These are phyloP conservation scores for Cytospora schulzeri DNA, from an alignment of 2,329 filamentous ascomycete genomes.

Conservation along the genomic window DNA sequence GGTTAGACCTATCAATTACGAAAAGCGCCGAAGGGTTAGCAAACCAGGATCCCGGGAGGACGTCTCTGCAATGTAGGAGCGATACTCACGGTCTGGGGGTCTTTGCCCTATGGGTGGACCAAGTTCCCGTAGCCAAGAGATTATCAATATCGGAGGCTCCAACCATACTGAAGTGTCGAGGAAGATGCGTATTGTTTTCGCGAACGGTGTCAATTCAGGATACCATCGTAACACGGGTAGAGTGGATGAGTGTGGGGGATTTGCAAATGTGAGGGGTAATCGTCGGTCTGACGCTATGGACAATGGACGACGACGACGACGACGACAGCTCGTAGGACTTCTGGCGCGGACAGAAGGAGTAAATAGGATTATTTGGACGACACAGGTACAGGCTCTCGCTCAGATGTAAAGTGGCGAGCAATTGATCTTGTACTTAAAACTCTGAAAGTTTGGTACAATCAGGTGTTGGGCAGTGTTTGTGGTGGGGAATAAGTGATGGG, in stretches of 20 bases:
- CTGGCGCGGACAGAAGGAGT: not conserved
- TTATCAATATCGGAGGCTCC: constrained; percentile 48
- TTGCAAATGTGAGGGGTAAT: constrained; percentile 10
- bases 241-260: not conserved
- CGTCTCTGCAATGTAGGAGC: not conserved
- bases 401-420: constrained; percentile 13
- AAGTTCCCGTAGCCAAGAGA: constrained; percentile 53
- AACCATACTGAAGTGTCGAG: constrained; percentile 41
- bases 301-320: not conserved
- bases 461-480: constrained; percentile 10
- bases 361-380: not conserved
- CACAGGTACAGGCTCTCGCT: not conserved
- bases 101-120: constrained; percentile 49
- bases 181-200: not conserved
- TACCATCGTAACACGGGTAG: constrained; percentile 3
- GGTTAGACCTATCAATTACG: constrained; percentile 7
- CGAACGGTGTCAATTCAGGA: not conserved
- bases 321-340: not conserved
- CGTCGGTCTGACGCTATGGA: constrained; percentile 1
- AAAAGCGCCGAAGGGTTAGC: constrained; percentile 9
- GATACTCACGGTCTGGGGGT: constrained; percentile 40
- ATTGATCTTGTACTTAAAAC: constrained; percentile 5
- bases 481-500: constrained; percentile 14
- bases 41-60: not conserved
- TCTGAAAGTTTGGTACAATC: not conserved